phyloP scores from a whole-genome alignment of 495 filamentous ascomycete genomes.

The Penicillium mononematosum region DNA sequence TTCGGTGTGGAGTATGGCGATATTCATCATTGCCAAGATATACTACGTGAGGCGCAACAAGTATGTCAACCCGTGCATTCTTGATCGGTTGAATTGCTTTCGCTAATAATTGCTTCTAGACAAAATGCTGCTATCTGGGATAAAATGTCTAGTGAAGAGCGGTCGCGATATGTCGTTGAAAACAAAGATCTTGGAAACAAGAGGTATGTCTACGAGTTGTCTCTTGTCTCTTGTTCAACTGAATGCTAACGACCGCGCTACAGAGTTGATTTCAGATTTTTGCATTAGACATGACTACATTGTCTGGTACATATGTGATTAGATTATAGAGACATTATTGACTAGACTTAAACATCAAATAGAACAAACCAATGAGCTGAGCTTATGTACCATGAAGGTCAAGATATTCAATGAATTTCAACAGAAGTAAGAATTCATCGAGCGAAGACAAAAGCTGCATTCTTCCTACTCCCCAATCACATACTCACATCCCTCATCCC shows the following conservation, averaged over 20 bases:
- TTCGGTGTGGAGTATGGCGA: slow-evolving; percentile 47
- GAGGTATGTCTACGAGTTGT: slow-evolving; percentile 37
- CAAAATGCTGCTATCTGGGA: slow-evolving; percentile 51
- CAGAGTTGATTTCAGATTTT: slow-evolving; percentile 55
- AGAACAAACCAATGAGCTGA: slow-evolving; percentile 1
- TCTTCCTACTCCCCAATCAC: slow-evolving; percentile 65
- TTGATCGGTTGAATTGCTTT: not conserved
- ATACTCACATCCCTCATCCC: slow-evolving; percentile 73
- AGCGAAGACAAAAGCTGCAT: not conserved
- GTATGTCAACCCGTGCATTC: slow-evolving; percentile 24
- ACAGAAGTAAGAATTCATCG: not conserved
- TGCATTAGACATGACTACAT: slow-evolving; percentile 35
- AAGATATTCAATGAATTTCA: not conserved
- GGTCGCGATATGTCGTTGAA: slow-evolving; percentile 60
- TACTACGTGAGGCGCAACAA: slow-evolving; percentile 66
- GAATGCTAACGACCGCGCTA: not conserved
- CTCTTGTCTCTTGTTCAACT: not conserved
- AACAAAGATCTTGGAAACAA: slow-evolving; percentile 71
- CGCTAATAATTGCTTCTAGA: slow-evolving; percentile 17
- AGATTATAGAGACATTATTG: not conserved
- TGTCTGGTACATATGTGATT: not conserved
- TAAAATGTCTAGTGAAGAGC: slow-evolving; percentile 60
- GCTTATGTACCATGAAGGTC: slow-evolving; percentile 11
- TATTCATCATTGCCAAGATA: slow-evolving; percentile 55
- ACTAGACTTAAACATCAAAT: not conserved